Percentiles rank a stretch among this genome's conserved stretches.
Evolutionary conservation across 495 filamentous ascomycete species (phyloP).

Genomic region (Talaromyces ruber): DNA sequence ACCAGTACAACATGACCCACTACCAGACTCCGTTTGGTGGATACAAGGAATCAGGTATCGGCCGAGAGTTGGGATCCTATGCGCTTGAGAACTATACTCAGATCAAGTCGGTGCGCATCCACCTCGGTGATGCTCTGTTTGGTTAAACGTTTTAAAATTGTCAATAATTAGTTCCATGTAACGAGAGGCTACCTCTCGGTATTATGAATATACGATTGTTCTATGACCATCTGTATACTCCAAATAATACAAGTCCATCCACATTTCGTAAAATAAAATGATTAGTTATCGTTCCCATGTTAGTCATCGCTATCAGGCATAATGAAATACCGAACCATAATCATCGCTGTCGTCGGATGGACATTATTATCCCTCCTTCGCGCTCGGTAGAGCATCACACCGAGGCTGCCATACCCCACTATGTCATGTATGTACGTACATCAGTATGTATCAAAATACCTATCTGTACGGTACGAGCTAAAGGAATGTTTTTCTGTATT

Average conservation of each 20-base stretch:
- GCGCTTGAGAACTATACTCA: constrained; percentile 91
- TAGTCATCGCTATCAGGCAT: not conserved
- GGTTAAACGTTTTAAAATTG: not conserved
- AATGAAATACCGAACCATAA: not conserved
- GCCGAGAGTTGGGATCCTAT: constrained; percentile 89
- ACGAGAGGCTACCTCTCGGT: not conserved
- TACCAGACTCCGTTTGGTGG: constrained; percentile 83
- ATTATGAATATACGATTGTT: not conserved
- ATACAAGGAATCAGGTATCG: constrained; percentile 89
- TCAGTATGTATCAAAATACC: no score
- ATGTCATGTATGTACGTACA: not conserved
- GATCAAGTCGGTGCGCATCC: constrained; percentile 51
- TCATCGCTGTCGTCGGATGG: no score
- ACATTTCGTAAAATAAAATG: not conserved
- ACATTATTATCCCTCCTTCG: not conserved
- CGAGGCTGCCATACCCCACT: not conserved
- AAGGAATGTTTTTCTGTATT: no score
- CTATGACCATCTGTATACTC: no score
- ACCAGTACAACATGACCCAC: constrained; percentile 81
- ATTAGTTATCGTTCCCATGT: not conserved
- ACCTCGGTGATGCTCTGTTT: constrained; percentile 5
- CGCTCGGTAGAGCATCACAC: not conserved
- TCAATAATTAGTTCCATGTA: not conserved
- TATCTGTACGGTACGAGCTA: no score
- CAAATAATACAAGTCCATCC: not conserved